phyloP scores from a whole-genome alignment of 345 rosid species.

The Fremontodendron californicum region DNA sequence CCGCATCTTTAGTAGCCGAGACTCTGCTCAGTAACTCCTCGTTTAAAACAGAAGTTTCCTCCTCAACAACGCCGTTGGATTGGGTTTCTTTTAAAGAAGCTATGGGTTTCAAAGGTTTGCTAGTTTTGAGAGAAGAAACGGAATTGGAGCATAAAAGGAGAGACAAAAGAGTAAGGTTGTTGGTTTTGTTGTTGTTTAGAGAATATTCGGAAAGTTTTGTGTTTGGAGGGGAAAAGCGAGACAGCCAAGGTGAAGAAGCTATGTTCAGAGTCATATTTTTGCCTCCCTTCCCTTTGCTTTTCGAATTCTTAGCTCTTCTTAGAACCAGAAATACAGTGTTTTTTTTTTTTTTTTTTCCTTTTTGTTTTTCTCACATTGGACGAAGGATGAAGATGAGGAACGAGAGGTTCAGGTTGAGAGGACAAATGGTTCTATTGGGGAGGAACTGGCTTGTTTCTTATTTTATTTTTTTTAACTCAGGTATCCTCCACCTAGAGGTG shows the following conservation, averaged over 20 bases:
- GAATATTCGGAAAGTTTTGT: conserved; percentile 31
- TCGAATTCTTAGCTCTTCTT: conserved; percentile 42
- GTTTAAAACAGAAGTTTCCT: conserved; percentile 27
- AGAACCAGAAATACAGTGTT: not conserved
- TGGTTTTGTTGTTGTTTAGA: conserved; percentile 7
- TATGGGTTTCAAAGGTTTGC: conserved; percentile 12
- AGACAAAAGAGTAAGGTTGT: conserved; percentile 27
- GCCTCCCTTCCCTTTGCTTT: conserved; percentile 43
- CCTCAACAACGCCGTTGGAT: conserved; percentile 11
- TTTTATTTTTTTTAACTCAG: too few relatives aligned
- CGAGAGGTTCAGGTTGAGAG: conserved; percentile 42
- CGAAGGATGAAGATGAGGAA: conserved; percentile 43
- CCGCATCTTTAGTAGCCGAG: conserved; percentile 55
- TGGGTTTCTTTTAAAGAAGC: conserved; percentile 39
- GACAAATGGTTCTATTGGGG: not conserved
- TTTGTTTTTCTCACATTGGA: conserved; percentile 32
- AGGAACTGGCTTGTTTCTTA: not conserved
- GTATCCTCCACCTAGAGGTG: too few relatives aligned
- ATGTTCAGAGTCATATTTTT: conserved; percentile 33
- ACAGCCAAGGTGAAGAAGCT: conserved; percentile 35
- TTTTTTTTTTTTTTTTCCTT: not conserved
- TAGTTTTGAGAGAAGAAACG: conserved; percentile 8
- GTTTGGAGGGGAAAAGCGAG: conserved; percentile 33
- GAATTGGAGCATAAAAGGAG: conserved; percentile 23
- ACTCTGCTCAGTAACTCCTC: conserved; percentile 44